Evolutionary conservation across 176 grass and related monocot species (phyloP).

Genomic region (Stipa capillata): DNA sequence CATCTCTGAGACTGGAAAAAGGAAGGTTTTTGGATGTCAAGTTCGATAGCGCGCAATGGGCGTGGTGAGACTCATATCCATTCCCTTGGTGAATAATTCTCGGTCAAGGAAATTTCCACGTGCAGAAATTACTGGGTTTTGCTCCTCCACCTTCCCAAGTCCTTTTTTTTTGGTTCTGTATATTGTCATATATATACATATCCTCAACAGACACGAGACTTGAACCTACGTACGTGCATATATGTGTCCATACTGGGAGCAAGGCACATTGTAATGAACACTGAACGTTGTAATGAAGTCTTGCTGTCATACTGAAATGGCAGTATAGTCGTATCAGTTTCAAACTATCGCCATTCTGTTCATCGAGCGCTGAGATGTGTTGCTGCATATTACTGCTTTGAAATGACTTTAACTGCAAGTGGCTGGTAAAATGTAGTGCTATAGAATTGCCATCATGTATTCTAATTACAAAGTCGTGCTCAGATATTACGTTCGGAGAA

Average conservation of each 20-base stretch:
- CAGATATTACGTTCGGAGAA: too few species aligned
- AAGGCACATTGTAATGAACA: conserved; percentile 32
- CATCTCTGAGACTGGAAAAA: conserved; percentile 33
- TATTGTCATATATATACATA: conserved; percentile 43
- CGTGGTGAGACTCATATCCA: conserved; percentile 8
- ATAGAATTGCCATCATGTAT: too few species aligned
- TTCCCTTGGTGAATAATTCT: conserved; percentile 47
- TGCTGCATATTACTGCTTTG: neutral
- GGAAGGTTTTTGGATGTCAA: conserved; percentile 43
- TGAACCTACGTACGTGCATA: conserved; percentile 26
- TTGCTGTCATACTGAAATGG: conserved; percentile 14
- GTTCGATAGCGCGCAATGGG: conserved; percentile 19
- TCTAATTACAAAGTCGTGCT: too few species aligned
- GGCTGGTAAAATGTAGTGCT: too few species aligned
- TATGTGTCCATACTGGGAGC: conserved; percentile 37
- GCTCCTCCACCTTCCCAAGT: conserved; percentile 16
- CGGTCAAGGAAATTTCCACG: conserved; percentile 27
- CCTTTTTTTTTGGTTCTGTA: conserved; percentile 31
- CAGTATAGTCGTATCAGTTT: too few species aligned
- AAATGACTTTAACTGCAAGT: neutral
- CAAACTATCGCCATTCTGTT: neutral
- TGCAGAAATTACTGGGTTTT: conserved; percentile 37
- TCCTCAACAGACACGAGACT: conserved; percentile 35
- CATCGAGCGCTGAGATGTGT: neutral
- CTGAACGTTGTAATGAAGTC: conserved; percentile 17